These are phyloP conservation scores for Cryptococcus neoformans DNA, from an alignment of 1,284 basidiomycete genomes.

Conservation along the genomic window DNA sequence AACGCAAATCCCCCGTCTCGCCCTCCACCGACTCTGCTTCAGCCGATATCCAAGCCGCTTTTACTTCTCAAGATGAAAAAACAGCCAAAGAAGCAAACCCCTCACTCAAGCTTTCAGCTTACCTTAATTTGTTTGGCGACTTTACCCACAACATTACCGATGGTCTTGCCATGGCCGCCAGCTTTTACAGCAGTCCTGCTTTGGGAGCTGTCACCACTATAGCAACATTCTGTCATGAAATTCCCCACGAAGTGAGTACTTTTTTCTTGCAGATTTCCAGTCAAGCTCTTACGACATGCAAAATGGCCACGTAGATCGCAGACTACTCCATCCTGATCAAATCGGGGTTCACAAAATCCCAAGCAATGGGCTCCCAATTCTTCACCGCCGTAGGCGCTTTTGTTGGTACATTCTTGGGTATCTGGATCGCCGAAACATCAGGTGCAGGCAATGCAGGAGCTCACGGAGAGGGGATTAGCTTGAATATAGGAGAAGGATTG, in stretches of 20 bases:
- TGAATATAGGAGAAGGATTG: conserved; percentile 59
- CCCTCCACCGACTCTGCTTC: not conserved
- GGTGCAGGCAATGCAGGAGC: conserved; percentile 36
- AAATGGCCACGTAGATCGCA: conserved; percentile 57
- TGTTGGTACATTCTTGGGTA: conserved; percentile 85
- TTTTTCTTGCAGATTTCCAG: not conserved
- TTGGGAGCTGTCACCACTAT: conserved; percentile 87
- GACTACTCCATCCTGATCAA: conserved; percentile 86
- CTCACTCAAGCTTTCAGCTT: conserved; percentile 73
- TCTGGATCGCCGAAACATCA: conserved; percentile 62
- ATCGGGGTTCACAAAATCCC: conserved; percentile 79
- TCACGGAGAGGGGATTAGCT: conserved; percentile 11
- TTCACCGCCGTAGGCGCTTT: conserved; percentile 84
- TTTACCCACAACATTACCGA: conserved; percentile 72
- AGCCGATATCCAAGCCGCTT: no score
- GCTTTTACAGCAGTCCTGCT: conserved; percentile 81
- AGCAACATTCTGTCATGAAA: conserved; percentile 88
- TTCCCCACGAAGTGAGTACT: conserved; percentile 65
- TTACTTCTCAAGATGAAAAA: conserved; percentile 16
- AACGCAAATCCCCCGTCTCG: conserved; percentile 28
- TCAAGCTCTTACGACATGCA: not conserved
- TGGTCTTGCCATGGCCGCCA: conserved; percentile 78
- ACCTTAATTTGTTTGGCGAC: conserved; percentile 85
- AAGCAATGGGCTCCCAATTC: conserved; percentile 89
- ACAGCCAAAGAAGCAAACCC: conserved; percentile 29